Evolutionary conservation across 2,329 filamentous ascomycete species (phyloP), one percentile per base, ranked within the genome.

Genomic region (Penicillium digitatum): DNA sequence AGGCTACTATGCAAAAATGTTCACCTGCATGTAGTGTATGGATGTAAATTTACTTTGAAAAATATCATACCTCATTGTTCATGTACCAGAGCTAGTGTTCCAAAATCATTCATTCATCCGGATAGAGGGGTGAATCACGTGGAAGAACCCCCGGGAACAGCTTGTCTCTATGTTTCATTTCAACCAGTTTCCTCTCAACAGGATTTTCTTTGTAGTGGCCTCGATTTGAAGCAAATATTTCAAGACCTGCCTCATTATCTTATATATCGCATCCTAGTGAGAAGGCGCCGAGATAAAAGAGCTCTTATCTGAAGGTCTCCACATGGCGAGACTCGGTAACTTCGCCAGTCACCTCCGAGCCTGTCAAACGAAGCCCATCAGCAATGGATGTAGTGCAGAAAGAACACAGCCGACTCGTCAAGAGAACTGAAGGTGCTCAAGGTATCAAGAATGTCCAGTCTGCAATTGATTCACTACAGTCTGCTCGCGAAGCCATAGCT

Each of bases 361-460:
- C 39, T n/a, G 12, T 34, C 10, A 59, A 47, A 48, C 45, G 46
- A 31, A 29, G 44, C 27, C 6, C 45, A 37, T 35, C 55, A 64
- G 64, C 60, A 48, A 87, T 87, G 84, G 83, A 87, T 63, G 74
- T 78, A 54, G 78, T 96, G 62, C 82, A 88, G 71, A 85, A 85
- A 65, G 90, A 95, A 69, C 83, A 94, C 62, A 82, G 85, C 62
- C 84, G 85, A 66, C 83, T 95, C 57, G 83, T 83, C 66, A 85
- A 82, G 69, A 85, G 82, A 60, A 83, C 86, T 31, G 87, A 86
- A 67, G 82, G 92, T 42, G 82, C 82, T 4, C 83, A 87, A 53
- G 87, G 86, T 37, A 85, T 95, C 55, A 77, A 84, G 32, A 87
- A 95, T 80, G 88, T 95, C 18, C 90, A 97, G 70, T 82, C 84